These are phyloP conservation scores for Mycena chlorophos DNA, from an alignment of 768 basidiomycete species.

Conservation along the genomic window DNA sequence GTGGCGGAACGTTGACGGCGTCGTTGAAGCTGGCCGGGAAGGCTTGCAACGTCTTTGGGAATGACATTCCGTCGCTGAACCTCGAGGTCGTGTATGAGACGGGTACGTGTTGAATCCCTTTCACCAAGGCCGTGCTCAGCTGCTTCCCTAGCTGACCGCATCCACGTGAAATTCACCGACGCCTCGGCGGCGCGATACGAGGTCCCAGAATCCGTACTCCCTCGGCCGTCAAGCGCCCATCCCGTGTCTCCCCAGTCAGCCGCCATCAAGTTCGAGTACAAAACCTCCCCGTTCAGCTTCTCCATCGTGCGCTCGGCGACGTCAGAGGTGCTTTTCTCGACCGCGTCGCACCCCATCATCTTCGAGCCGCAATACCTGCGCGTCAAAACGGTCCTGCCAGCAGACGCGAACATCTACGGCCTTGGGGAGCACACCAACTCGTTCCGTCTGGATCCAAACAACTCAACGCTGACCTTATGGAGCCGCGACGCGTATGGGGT, in stretches of 20 bases:
- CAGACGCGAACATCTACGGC: constrained; percentile 70
- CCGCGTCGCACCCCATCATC: constrained; percentile 59
- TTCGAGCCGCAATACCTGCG: constrained; percentile 79
- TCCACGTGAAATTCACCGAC: constrained; percentile 66
- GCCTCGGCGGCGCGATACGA: constrained; percentile 53
- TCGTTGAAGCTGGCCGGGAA: constrained; percentile 51
- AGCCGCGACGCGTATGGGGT: constrained; percentile 65
- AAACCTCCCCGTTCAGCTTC: constrained; percentile 61
- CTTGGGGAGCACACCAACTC: constrained; percentile 72
- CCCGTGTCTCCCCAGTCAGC: constrained; percentile 33
- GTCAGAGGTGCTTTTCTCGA: constrained; percentile 60
- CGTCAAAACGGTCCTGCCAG: constrained; percentile 61
- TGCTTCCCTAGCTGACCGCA: constrained; percentile 49
- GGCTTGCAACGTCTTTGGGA: constrained; percentile 61
- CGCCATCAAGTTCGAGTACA: constrained; percentile 61
- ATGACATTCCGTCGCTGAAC: constrained; percentile 48
- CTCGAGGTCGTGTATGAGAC: constrained; percentile 62
- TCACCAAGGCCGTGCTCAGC: background rate
- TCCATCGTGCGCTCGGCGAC: constrained; percentile 50
- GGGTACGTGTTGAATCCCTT: constrained; percentile 36
- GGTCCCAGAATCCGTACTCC: constrained; percentile 62
- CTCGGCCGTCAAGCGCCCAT: constrained; percentile 44
- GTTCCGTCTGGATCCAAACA: constrained; percentile 55
- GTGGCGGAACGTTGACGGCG: constrained; percentile 45
- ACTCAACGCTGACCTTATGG: constrained; percentile 58